A percentile compares a stretch with the other conserved stretches of the same genome.
phyloP scores from a whole-genome alignment of 257 asterid species.

The Solanum habrochaites region DNA sequence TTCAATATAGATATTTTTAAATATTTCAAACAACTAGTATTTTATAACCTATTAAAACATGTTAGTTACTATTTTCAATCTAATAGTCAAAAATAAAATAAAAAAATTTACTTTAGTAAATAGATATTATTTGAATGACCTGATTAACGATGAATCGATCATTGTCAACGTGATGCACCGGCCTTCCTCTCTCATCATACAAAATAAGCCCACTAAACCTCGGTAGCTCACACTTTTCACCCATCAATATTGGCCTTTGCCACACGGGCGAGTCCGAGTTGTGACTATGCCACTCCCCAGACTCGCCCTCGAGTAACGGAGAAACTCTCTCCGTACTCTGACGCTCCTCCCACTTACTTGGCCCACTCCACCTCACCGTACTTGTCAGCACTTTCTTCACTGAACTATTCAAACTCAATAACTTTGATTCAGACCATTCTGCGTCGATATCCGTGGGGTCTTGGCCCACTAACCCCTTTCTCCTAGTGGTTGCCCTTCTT shows the following conservation, averaged over 20 bases:
- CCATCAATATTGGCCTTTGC: constrained; percentile 86
- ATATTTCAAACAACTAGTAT: no score
- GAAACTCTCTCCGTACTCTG: constrained; percentile 6
- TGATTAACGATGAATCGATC: background rate
- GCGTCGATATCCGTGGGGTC: constrained; percentile 13
- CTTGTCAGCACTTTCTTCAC: constrained; percentile 20
- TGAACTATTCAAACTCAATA: background rate
- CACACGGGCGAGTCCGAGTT: constrained; percentile 61
- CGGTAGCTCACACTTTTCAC: constrained; percentile 79
- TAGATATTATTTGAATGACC: background rate
- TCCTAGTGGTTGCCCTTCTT: constrained; percentile 8
- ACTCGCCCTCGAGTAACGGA: constrained; percentile 13
- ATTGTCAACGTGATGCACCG: constrained; percentile 25
- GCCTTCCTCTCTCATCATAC: constrained; percentile 63
- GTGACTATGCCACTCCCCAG: constrained; percentile 28
- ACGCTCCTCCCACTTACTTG: constrained; percentile 26
- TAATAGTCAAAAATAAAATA: background rate
- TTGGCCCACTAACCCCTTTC: constrained; percentile 15
- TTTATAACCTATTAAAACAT: background rate
- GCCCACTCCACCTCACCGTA: constrained; percentile 53
- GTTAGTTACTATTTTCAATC: background rate
- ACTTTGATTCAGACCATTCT: background rate
- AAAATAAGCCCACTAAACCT: constrained; percentile 79
- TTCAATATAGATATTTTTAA: background rate
- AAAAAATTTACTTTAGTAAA: no score